These are phyloP conservation scores for Penicillium samsonianum DNA, from an alignment of 495 filamentous ascomycete genomes.

Conservation along the genomic window DNA sequence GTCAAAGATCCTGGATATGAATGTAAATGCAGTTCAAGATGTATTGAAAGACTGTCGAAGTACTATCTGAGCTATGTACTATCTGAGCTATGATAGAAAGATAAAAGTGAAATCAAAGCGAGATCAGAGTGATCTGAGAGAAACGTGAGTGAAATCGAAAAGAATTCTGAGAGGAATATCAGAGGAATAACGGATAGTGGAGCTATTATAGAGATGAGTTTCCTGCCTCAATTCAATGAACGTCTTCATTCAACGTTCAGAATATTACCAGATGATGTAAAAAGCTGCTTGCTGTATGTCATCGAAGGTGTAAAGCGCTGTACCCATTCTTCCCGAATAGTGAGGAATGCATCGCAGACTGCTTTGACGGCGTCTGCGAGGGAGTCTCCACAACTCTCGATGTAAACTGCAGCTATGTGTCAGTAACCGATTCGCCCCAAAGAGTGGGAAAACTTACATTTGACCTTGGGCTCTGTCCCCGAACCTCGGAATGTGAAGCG, in stretches of 20 bases:
- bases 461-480: slow-evolving; percentile 72
- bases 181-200: neutral
- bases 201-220: neutral
- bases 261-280: slow-evolving; percentile 45
- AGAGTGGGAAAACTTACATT: slow-evolving; percentile 42
- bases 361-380: slow-evolving; percentile 49
- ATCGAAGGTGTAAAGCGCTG: slow-evolving; percentile 43
- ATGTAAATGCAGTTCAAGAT: no score
- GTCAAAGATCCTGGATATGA: no score
- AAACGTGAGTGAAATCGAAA: no score
- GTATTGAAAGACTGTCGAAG: no score
- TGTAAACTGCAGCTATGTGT: slow-evolving; percentile 47
- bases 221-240: neutral
- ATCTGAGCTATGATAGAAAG: no score
- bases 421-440: neutral
- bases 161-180: no score
- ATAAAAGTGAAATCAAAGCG: no score
- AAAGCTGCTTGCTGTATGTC: slow-evolving; percentile 38
- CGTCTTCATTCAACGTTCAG: slow-evolving; percentile 27
- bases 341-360: slow-evolving; percentile 54
- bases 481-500: slow-evolving; percentile 68
- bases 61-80: no score
- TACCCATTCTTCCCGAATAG: slow-evolving; percentile 62
- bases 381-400: slow-evolving; percentile 53
- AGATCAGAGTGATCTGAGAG: no score